A percentile compares a stretch with the other conserved stretches of the same genome.
These are phyloP conservation scores for Castanea mollissima DNA, from an alignment of 306 rosid species.

Conservation along the genomic window DNA sequence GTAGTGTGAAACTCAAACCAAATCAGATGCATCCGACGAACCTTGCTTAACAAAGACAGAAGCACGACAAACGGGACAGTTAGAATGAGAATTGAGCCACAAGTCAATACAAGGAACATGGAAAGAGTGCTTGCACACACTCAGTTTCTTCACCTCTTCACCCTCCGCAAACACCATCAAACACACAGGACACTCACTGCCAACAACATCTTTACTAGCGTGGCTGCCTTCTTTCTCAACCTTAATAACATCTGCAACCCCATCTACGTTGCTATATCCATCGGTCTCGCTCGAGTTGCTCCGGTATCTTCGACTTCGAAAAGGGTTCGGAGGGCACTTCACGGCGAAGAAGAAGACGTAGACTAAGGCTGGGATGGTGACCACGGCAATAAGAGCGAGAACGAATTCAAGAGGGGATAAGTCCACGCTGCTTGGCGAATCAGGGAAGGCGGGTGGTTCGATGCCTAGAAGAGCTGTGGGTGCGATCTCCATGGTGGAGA, in stretches of 20 bases:
- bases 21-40: slow-evolving; percentile 37
- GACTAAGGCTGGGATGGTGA: slow-evolving; percentile 69
- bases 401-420: slow-evolving; percentile 80
- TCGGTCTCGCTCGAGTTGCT: slow-evolving; percentile 17
- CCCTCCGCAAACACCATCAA: slow-evolving; percentile 58
- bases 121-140: slow-evolving; percentile 67
- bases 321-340: slow-evolving; percentile 48
- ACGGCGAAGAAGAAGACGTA: slow-evolving; percentile 69
- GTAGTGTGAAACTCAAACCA: slow-evolving; percentile 57
- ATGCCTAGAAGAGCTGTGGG: slow-evolving; percentile 20
- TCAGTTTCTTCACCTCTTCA: slow-evolving; percentile 60
- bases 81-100: slow-evolving; percentile 67
- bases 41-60: slow-evolving; percentile 38
- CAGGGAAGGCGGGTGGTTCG: slow-evolving; percentile 48
- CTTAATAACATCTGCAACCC: slow-evolving; percentile 28
- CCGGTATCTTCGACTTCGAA: slow-evolving; percentile 28
- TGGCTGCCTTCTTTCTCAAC: slow-evolving; percentile 39
- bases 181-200: slow-evolving; percentile 81
- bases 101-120: slow-evolving; percentile 56
- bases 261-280: neutral
- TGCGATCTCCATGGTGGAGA: slow-evolving; percentile 43
- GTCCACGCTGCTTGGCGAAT: slow-evolving; percentile 44
- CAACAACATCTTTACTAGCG: slow-evolving; percentile 36
- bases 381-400: slow-evolving; percentile 64
- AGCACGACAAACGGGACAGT: slow-evolving; percentile 79